Conservation (phyloP, 495 filamentous ascomycete genomes). For the Aspergillus conjunctus region DNA sequence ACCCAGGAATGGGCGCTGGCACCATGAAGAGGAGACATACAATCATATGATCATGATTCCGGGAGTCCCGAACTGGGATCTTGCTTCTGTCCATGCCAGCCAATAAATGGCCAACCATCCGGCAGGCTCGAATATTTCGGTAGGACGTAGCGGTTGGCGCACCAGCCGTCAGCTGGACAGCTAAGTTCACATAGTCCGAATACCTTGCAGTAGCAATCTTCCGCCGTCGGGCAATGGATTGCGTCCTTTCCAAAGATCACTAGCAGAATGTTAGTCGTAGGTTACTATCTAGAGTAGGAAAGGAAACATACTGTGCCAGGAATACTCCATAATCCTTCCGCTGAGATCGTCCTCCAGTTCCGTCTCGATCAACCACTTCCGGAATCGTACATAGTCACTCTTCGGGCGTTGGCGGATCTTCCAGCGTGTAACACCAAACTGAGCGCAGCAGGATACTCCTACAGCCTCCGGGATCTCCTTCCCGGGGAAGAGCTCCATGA, state of each 20-base stretch:
- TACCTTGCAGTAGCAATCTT: conserved; percentile 64
- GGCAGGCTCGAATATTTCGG: conserved; percentile 51
- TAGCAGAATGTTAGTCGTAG: conserved; percentile 22
- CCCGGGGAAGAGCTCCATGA: conserved; percentile 57
- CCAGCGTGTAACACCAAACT: conserved; percentile 67
- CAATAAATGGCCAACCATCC: conserved; percentile 53
- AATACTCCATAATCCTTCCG: conserved; percentile 72
- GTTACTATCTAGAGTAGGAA: neutral
- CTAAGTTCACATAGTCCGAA: conserved; percentile 60
- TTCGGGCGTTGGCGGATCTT: conserved; percentile 49
- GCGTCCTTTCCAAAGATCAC: conserved; percentile 55
- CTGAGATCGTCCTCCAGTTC: conserved; percentile 56
- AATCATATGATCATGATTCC: conserved; percentile 28
- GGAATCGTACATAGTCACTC: conserved; percentile 58
- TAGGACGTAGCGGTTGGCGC: conserved; percentile 49
- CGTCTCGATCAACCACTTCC: conserved; percentile 63
- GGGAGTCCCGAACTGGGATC: conserved; percentile 43
- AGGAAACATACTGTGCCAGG: conserved; percentile 62
- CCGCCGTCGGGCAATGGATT: conserved; percentile 58
- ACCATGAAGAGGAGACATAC: neutral
- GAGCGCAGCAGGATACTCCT: conserved; percentile 67
- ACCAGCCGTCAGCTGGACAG: conserved; percentile 39
- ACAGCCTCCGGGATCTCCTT: conserved; percentile 51
- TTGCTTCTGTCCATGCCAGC: conserved; percentile 52
- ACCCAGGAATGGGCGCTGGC: neutral